Conservation (phyloP, 2,329 filamentous ascomycete genomes). For the Sporothrix protearum region DNA sequence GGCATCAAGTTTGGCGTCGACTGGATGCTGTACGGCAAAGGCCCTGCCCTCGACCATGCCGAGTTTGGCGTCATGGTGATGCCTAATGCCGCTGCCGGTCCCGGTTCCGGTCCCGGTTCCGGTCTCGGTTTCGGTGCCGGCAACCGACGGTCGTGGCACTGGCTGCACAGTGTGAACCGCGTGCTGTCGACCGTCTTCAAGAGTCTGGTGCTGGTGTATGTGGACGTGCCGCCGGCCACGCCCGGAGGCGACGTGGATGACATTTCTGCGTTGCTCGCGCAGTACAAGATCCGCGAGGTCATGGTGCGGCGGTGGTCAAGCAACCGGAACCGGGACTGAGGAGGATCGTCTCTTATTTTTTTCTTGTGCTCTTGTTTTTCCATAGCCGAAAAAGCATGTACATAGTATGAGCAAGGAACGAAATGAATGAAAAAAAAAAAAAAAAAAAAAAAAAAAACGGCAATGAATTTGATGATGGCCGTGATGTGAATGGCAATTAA, state of each 20-base stretch:
- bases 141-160: conserved; percentile 59
- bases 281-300: conserved; percentile 76
- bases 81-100: no score
- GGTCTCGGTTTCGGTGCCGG: no score
- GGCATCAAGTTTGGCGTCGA: conserved; percentile 95
- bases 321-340: conserved; percentile 64
- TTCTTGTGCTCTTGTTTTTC: no score
- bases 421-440: neutral
- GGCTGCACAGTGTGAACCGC: conserved; percentile 84
- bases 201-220: conserved; percentile 83
- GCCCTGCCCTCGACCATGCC: conserved; percentile 90
- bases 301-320: conserved; percentile 78
- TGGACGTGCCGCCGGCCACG: conserved; percentile 75
- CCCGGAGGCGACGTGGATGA: conserved; percentile 32
- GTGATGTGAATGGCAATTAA: no score
- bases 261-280: conserved; percentile 58
- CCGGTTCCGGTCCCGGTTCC: no score
- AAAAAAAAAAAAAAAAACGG: neutral
- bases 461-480: no score
- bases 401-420: neutral
- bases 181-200: conserved; percentile 89
- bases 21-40: conserved; percentile 89
- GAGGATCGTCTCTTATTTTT: no score
- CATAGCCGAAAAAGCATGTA: neutral
- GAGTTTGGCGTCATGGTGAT: conserved; percentile 86